These are phyloP conservation scores for Durotheca rogersii DNA, from an alignment of 495 filamentous ascomycete genomes.

Conservation along the genomic window DNA sequence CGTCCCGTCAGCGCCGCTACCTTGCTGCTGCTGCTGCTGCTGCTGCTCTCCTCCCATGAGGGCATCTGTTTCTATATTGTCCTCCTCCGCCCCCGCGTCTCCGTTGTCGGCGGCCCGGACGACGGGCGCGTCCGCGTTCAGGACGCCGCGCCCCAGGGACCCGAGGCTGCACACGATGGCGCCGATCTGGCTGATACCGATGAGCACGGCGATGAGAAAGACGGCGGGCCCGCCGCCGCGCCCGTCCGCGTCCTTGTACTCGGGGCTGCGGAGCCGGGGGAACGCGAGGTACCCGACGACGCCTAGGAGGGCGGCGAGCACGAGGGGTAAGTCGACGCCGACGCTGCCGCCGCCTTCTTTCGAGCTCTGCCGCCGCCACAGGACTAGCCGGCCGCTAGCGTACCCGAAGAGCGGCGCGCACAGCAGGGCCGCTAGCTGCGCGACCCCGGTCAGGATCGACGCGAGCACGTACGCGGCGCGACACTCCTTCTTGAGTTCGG, in stretches of 20 bases:
- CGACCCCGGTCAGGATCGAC: constrained; percentile 79
- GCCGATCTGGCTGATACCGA: constrained; percentile 91
- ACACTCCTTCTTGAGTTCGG: constrained; percentile 78
- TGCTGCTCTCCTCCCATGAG: constrained; percentile 29
- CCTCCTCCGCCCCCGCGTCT: constrained; percentile 34
- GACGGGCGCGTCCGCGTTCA: constrained; percentile 52
- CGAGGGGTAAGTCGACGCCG: constrained; percentile 69
- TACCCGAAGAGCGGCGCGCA: constrained; percentile 87
- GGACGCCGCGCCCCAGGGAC: constrained; percentile 75
- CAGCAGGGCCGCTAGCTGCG: constrained; percentile 81
- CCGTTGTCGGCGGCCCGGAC: constrained; percentile 11
- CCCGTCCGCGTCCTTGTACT: constrained; percentile 57
- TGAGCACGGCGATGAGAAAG: constrained; percentile 72
- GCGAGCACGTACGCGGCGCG: constrained; percentile 81
- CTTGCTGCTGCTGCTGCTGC: background rate
- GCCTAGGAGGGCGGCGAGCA: constrained; percentile 68
- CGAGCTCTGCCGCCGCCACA: background rate
- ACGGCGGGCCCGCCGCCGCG: constrained; percentile 63
- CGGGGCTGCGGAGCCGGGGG: constrained; percentile 66
- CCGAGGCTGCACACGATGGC: constrained; percentile 91
- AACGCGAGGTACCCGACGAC: constrained; percentile 75
- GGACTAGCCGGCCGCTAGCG: constrained; percentile 52
- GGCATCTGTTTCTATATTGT: constrained; percentile 34
- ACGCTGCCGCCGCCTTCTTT: too few relatives aligned
- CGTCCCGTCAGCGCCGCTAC: background rate